phyloP scores from a whole-genome alignment of 2,329 filamentous ascomycete species.

The Setomelanomma holmii region DNA sequence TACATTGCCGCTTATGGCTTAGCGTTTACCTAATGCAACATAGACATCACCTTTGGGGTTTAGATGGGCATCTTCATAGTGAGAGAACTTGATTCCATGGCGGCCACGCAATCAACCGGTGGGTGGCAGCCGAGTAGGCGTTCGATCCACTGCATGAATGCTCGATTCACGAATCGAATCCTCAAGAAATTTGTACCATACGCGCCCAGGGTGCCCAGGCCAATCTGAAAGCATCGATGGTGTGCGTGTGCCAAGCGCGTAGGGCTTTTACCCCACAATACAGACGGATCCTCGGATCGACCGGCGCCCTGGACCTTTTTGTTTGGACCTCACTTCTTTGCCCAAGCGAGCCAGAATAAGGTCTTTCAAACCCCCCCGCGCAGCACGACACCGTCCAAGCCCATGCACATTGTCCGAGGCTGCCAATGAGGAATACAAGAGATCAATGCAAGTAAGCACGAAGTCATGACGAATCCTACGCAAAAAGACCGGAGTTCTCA shows the following conservation, averaged over 20 bases:
- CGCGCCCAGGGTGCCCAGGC: constrained; percentile 16
- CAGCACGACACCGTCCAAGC: neutral
- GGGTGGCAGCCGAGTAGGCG: constrained; percentile 2
- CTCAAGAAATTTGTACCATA: constrained; percentile 13
- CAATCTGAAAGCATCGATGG: constrained; percentile 28
- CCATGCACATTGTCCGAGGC: too few species aligned
- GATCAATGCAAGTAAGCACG: neutral
- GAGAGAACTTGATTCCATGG: constrained; percentile 19
- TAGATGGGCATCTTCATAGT: constrained; percentile 11
- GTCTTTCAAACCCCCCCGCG: neutral
- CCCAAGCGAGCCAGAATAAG: constrained; percentile 1
- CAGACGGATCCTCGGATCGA: constrained; percentile 19
- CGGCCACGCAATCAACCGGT: constrained; percentile 23
- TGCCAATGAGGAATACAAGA: too few species aligned
- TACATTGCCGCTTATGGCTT: constrained; percentile 14
- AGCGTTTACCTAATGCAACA: constrained; percentile 1
- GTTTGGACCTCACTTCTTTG: constrained; percentile 25
- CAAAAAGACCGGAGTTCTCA: neutral
- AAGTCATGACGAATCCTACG: neutral
- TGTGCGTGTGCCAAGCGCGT: constrained; percentile 39
- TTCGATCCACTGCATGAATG: constrained; percentile 25
- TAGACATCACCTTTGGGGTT: constrained; percentile 13
- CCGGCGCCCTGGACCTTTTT: constrained; percentile 21
- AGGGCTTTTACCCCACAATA: constrained; percentile 36
- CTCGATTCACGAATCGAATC: constrained; percentile 32